Conservation (phyloP, 306 rosid genomes). For the Geum urbanum region DNA sequence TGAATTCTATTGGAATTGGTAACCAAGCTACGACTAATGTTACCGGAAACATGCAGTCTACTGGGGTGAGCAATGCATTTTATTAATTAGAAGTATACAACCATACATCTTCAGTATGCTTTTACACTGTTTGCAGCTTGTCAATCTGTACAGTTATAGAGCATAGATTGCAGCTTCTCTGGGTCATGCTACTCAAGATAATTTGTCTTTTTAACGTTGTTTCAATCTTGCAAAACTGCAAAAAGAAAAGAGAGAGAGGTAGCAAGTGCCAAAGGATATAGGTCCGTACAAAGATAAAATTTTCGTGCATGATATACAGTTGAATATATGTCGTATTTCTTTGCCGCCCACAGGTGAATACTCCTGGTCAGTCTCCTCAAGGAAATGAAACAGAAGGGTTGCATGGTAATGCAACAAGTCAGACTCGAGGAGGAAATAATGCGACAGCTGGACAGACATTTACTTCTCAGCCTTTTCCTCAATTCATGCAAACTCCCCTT, state of each 20-base stretch:
- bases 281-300: neutral
- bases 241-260: neutral
- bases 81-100: constrained; percentile 12
- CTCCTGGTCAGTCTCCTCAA: constrained; percentile 42
- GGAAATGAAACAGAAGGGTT: constrained; percentile 57
- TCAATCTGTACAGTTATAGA: neutral
- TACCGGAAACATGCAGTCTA: constrained; percentile 41
- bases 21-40: constrained; percentile 47
- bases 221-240: neutral
- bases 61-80: constrained; percentile 44
- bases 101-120: neutral
- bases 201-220: neutral
- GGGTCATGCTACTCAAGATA: neutral
- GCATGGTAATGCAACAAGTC: constrained; percentile 34
- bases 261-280: constrained; percentile 2
- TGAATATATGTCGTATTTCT: neutral
- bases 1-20: constrained; percentile 81
- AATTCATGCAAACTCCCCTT: constrained; percentile 60
- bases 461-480: constrained; percentile 65
- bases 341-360: constrained; percentile 32
- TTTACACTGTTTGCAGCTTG: neutral
- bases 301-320: neutral
- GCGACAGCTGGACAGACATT: constrained; percentile 64
- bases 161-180: neutral
- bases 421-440: constrained; percentile 52